phyloP scores from a whole-genome alignment of 345 rosid genomes.

The Melaleuca alternifolia region DNA sequence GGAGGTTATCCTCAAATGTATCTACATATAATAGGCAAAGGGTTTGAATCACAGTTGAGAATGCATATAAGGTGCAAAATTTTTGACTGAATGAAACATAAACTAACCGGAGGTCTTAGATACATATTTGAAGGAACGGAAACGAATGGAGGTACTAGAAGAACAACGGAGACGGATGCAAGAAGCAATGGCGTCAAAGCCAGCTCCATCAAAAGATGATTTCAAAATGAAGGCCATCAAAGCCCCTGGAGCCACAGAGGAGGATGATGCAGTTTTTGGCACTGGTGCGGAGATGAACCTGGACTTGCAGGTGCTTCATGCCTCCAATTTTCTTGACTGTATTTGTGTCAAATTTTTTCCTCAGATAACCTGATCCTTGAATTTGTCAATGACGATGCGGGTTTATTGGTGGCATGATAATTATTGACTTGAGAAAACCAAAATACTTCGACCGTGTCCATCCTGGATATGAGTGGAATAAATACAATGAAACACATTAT shows the following conservation, averaged over 20 bases:
- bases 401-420: slow-evolving; percentile 99
- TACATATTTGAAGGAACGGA: slow-evolving; percentile 40
- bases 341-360: neutral
- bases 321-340: neutral
- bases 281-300: slow-evolving; percentile 89
- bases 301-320: slow-evolving; percentile 51
- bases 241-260: slow-evolving; percentile 89
- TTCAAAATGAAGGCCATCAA: slow-evolving; percentile 78
- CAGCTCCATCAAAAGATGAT: slow-evolving; percentile 55
- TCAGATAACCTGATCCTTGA: neutral
- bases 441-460: slow-evolving; percentile 88
- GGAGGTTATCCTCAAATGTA: slow-evolving; percentile 88
- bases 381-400: slow-evolving; percentile 11
- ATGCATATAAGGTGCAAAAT: neutral
- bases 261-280: slow-evolving; percentile 92
- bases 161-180: slow-evolving; percentile 60
- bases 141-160: slow-evolving; percentile 48
- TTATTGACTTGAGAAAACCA: slow-evolving; percentile 86
- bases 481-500: slow-evolving; percentile 82
- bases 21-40: slow-evolving; percentile 87
- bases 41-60: neutral
- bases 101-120: neutral
- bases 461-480: slow-evolving; percentile 96
- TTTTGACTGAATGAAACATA: slow-evolving; percentile 16
- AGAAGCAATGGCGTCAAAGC: slow-evolving; percentile 68